A percentile compares a stretch with the other conserved stretches of the same genome.
Evolutionary conservation across 2,329 filamentous ascomycete species (phyloP).

Genomic region (Neophaeococcomyces aloes): DNA sequence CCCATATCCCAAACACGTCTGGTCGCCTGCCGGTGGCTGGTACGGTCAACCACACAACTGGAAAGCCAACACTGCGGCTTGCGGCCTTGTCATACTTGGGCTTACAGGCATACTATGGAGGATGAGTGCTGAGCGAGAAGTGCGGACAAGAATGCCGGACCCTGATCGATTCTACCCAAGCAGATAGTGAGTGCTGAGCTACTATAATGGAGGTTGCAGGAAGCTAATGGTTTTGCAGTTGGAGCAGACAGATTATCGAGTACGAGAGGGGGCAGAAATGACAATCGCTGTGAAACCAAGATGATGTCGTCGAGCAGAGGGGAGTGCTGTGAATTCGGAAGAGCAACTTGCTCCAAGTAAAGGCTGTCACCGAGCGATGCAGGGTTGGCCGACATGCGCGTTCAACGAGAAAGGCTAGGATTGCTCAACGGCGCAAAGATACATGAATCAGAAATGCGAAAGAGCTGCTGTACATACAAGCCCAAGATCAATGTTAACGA

Average conservation of each 20-base stretch:
- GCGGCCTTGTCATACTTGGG: slow-evolving; percentile 57
- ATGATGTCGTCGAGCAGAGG: slow-evolving; percentile 10
- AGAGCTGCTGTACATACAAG: too few species aligned
- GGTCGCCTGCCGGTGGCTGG: slow-evolving; percentile 97
- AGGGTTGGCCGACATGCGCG: too few species aligned
- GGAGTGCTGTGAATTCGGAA: too few species aligned
- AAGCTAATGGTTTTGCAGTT: slow-evolving; percentile 39
- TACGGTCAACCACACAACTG: slow-evolving; percentile 92
- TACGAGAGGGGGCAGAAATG: slow-evolving; percentile 51
- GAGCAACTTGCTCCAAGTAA: too few species aligned
- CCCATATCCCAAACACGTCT: slow-evolving; percentile 81
- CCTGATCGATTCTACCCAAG: slow-evolving; percentile 70
- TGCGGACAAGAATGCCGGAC: slow-evolving; percentile 65
- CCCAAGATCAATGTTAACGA: too few species aligned
- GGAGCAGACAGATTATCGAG: slow-evolving; percentile 62
- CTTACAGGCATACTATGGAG: slow-evolving; percentile 59
- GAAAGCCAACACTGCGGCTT: slow-evolving; percentile 78
- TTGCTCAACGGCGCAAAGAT: too few species aligned
- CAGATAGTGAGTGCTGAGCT: slow-evolving; percentile 55
- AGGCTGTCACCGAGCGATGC: too few species aligned
- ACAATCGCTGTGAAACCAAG: too few species aligned
- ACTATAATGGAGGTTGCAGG: not conserved
- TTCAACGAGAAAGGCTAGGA: too few species aligned
- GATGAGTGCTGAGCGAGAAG: slow-evolving; percentile 62
- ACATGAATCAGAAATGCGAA: too few species aligned